Evolutionary conservation across 768 basidiomycete species (phyloP), one percentile per base, ranked within the genome.

Genomic region (Leccinum fibrillosum): DNA sequence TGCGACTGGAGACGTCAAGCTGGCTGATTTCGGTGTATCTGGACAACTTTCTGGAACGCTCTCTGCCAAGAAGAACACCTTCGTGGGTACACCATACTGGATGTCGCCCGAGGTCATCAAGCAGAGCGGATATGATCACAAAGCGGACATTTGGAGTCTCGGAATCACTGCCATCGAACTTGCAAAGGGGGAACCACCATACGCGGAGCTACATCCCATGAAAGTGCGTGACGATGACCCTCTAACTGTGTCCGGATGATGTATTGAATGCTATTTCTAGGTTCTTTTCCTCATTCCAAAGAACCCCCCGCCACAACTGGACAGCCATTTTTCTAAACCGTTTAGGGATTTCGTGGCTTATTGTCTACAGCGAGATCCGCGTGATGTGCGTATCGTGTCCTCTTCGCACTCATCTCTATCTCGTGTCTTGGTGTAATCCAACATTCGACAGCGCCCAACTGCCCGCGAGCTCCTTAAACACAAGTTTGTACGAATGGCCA

Each of bases 21-120:
- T 99, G 25, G 97, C 97, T 48, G 97, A 99, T 71, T 99, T 99
- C 68, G 97, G 97, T 69, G 97, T 99, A 4, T 98, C 95, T 1
- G 97, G 97, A 28, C 97, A 99, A 68, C 81, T 99, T 28, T 94
- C 92, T 21, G 94, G 94, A 3, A 95, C 92, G 2, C 77, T 95
- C 47, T 92, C 90, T 11, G 92, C 91, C 19, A 94, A 93, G 83
- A 94, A 98, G 83, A 98, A 99, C 66, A 99, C 96, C 1, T 98
- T 95, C 70, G 96, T 96, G 32, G 93, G 93, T 28, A 95, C 96
- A 17, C 96, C 96, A 23, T 23, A 3, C 70, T 98, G 97, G 97
- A 98, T 98, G 97, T 94, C 93, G 7, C 97, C 97, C 6, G 97
- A 99, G 70, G 95, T 98, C 23, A 99, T 99, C 78, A 98, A 98